phyloP scores from a whole-genome alignment of 441 rosid genomes.

The Flueggea neowawraea region DNA sequence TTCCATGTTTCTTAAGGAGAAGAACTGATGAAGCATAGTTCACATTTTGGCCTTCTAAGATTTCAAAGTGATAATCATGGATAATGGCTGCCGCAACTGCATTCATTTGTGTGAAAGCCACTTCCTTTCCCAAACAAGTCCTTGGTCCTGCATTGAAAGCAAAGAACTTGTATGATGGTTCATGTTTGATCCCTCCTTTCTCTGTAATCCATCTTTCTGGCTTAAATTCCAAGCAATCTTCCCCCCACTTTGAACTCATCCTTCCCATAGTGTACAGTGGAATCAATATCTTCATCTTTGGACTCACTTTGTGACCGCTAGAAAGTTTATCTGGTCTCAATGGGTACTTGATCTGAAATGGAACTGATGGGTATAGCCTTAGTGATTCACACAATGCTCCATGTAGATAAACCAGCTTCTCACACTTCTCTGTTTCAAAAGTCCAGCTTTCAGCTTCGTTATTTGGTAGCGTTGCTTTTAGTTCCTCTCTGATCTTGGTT shows the following conservation, averaged over 20 bases:
- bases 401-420: conserved; percentile 49
- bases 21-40: conserved; percentile 21
- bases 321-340: conserved; percentile 44
- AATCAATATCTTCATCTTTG: conserved; percentile 29
- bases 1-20: conserved; percentile 30
- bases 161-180: conserved; percentile 58
- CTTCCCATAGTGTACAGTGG: conserved; percentile 54
- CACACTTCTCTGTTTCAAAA: conserved; percentile 9
- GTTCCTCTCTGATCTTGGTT: conserved; percentile 25
- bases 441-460: background rate
- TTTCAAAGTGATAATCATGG: conserved; percentile 32
- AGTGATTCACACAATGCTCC: conserved; percentile 52
- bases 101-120: conserved; percentile 51
- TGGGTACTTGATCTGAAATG: conserved; percentile 46
- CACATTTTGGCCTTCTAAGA: conserved; percentile 33
- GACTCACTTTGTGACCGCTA: conserved; percentile 50
- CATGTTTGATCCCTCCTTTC: conserved; percentile 38
- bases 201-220: conserved; percentile 67
- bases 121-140: conserved; percentile 63
- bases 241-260: conserved; percentile 62
- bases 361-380: conserved; percentile 58
- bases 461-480: conserved; percentile 1
- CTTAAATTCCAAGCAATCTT: conserved; percentile 56
- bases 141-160: conserved; percentile 79
- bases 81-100: conserved; percentile 1